Percentiles rank a stretch among this genome's conserved stretches.
Evolutionary conservation across 768 basidiomycete species (phyloP).

Genomic region (Kwoniella europaea): DNA sequence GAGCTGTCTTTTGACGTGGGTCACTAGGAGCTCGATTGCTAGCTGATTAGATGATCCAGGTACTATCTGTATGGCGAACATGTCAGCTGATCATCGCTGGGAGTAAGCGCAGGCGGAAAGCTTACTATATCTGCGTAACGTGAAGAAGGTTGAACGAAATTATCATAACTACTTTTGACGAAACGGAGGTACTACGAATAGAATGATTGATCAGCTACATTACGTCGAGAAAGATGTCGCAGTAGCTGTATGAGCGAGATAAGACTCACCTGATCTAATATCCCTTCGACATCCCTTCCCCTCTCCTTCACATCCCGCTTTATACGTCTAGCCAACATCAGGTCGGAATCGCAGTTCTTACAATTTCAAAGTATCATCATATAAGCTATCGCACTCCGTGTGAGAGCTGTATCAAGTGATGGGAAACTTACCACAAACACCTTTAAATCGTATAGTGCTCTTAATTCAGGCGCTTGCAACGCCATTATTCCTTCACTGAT

Average conservation of each 20-base stretch:
- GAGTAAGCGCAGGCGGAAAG: conserved; percentile 1
- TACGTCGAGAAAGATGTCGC: too few species aligned
- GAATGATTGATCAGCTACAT: too few species aligned
- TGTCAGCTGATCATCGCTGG: neutral
- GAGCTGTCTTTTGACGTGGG: conserved; percentile 83
- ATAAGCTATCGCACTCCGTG: too few species aligned
- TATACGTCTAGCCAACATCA: conserved; percentile 95
- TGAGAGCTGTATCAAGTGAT: too few species aligned
- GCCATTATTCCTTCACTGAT: conserved; percentile 86
- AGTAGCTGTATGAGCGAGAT: neutral
- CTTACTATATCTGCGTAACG: conserved; percentile 85
- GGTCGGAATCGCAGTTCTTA: conserved; percentile 72
- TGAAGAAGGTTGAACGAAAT: conserved; percentile 86
- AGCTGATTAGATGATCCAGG: conserved; percentile 87
- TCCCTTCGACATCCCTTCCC: conserved; percentile 79
- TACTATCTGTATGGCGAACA: conserved; percentile 71
- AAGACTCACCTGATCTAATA: conserved; percentile 73
- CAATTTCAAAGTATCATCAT: too few species aligned
- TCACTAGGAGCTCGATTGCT: conserved; percentile 90
- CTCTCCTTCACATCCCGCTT: conserved; percentile 85
- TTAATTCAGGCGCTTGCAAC: conserved; percentile 75
- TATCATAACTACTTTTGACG: conserved; percentile 93
- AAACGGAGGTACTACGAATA: conserved; percentile 72
- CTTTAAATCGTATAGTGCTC: conserved; percentile 89
- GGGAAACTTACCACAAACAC: conserved; percentile 58